phyloP scores from a whole-genome alignment of 2,329 filamentous ascomycete genomes.

The Calonectria pseudoreteaudii region DNA sequence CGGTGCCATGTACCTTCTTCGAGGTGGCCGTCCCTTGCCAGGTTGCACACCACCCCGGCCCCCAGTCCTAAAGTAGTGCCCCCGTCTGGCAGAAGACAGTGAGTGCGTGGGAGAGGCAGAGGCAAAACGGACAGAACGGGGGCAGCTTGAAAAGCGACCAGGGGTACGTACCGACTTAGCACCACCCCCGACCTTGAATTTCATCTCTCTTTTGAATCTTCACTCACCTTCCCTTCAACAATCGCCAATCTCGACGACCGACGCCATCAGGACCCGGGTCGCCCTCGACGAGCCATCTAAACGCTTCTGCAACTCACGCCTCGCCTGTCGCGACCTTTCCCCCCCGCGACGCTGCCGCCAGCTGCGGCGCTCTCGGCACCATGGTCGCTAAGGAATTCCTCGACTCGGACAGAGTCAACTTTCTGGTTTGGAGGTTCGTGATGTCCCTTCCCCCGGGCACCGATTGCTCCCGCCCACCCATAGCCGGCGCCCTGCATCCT shows the following conservation, averaged over 20 bases:
- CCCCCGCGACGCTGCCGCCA: constrained; percentile 47
- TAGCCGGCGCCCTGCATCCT: constrained; percentile 8
- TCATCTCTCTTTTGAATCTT: constrained; percentile 50
- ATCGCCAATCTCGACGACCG: constrained; percentile 32
- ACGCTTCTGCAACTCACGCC: constrained; percentile 22
- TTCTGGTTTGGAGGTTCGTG: constrained; percentile 77
- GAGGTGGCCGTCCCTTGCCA: constrained; percentile 15
- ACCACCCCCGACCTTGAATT: constrained; percentile 48
- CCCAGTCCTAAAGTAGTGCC: constrained; percentile 34
- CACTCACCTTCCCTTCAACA: constrained; percentile 44
- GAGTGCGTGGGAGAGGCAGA: constrained; percentile 26
- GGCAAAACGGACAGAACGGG: constrained; percentile 41
- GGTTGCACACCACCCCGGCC: constrained; percentile 34
- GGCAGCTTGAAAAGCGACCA: constrained; percentile 26
- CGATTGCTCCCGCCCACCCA: constrained; percentile 30
- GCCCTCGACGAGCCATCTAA: constrained; percentile 33
- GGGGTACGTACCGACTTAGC: constrained; percentile 45
- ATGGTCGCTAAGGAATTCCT: constrained; percentile 71
- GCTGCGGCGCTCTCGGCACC: constrained; percentile 47
- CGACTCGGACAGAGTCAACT: constrained; percentile 76
- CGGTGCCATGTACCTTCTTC: not conserved
- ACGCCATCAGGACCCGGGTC: constrained; percentile 33
- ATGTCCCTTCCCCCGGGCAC: constrained; percentile 41
- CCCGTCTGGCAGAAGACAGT: constrained; percentile 25
- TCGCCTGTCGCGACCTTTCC: constrained; percentile 29